Evolutionary conservation across 805 yeast species (phyloP), one percentile per base, ranked within the genome.

Genomic region (Sugiyamaella floridensis): DNA sequence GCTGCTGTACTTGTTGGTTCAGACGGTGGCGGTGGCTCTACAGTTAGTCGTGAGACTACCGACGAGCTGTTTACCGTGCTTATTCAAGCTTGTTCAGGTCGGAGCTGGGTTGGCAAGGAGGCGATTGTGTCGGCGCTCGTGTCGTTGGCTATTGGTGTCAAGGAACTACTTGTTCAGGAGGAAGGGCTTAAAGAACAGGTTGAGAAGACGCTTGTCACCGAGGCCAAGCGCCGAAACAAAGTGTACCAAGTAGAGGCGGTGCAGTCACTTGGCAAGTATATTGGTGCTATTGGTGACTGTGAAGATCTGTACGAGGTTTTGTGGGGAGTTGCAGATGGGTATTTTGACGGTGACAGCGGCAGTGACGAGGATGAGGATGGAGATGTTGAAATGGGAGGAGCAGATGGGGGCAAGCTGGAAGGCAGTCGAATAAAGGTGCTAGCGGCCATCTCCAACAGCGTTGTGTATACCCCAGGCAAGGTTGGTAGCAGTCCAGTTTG

Each of bases 51-150:
- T 14, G 41, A 45, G 18, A 37, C 45, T 8, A 48, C 22, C 3
- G 51, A 52, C 14, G 47, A 49, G 16, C 12, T 49, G n/a, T 78
- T 86, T 53, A 67, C 71, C 0, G 70, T 81, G 6, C 70, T 88
- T 45, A 64, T 86, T 15, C 76, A 75, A 28, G 80, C 95, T 0
- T 74, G 82, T 51, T 73, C 76, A 51, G 97, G 97, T 0, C 79
- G 95, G 55, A 78, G 92, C 9, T 92, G 96, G 93, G 75, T 76
- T 14, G 98, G 97, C 5, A 92, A 92, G 62, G 97, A 89, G 59
- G 67, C 74, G 28, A 76, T 93, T 1, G 71, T 89, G 16, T 81
- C 80, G 40, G 86, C 96, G 0, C 69, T 90, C 50, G 85, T 86
- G 0, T 68, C 79, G 1, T 72, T 86, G 32, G 63, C 83, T 0